phyloP scores from a whole-genome alignment of 306 rosid genomes.

The Fragaria ananassa region DNA sequence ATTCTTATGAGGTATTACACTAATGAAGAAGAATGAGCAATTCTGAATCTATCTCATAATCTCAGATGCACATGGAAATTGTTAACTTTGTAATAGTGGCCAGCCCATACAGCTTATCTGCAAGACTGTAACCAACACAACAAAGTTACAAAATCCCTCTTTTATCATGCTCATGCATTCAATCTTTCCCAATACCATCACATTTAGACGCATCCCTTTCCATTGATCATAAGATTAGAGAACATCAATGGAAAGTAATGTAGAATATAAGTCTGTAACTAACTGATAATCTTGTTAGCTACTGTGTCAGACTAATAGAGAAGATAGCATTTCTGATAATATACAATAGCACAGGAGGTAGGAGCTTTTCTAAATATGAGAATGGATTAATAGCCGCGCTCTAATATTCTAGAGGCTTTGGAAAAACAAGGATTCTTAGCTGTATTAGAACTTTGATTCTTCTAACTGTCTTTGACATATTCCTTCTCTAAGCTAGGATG shows the following conservation, averaged over 20 bases:
- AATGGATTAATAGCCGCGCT: neutral
- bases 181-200: neutral
- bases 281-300: neutral
- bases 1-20: neutral
- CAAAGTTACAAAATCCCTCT: neutral
- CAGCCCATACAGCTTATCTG: slow-evolving; percentile 5
- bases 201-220: slow-evolving; percentile 7
- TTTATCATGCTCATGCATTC: neutral
- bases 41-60: neutral
- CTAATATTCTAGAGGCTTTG: neutral
- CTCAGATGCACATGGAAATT: neutral
- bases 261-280: neutral
- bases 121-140: neutral
- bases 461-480: neutral
- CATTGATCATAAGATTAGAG: neutral
- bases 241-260: neutral
- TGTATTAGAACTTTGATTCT: slow-evolving; percentile 8
- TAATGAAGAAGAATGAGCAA: neutral
- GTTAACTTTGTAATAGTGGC: neutral
- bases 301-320: neutral
- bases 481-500: slow-evolving; percentile 3
- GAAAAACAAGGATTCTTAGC: slow-evolving; percentile 4
- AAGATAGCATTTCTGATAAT: neutral
- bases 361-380: neutral
- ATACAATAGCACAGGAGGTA: neutral